phyloP scores from a whole-genome alignment of 2,329 filamentous ascomycete species.

The Verticillium dahliae region DNA sequence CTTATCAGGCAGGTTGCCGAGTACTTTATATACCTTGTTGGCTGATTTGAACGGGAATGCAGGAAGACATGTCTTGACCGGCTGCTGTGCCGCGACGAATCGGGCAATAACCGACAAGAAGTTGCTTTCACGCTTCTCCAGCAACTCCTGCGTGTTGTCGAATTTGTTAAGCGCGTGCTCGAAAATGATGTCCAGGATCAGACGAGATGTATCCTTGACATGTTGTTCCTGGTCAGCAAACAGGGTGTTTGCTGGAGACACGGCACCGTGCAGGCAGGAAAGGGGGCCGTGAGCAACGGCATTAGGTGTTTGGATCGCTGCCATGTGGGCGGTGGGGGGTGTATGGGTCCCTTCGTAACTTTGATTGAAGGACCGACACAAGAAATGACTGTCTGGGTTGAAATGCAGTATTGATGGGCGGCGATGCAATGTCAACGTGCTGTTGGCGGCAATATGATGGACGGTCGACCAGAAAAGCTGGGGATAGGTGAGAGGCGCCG shows the following conservation, averaged over 20 bases:
- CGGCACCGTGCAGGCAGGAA: not conserved
- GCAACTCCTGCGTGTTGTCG: conserved; percentile 11
- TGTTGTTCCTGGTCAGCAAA: not conserved
- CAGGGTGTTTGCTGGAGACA: not conserved
- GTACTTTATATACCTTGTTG: conserved; percentile 24
- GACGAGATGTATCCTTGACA: conserved; percentile 2
- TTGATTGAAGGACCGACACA: no score
- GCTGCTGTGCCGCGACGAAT: conserved; percentile 14
- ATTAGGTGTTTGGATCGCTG: not conserved
- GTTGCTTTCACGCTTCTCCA: conserved; percentile 4
- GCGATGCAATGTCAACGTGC: no score
- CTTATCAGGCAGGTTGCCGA: conserved; percentile 21
- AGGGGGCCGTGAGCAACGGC: no score
- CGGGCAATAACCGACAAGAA: conserved; percentile 15
- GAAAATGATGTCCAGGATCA: conserved; percentile 17
- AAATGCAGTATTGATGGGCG: no score
- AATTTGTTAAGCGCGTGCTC: conserved; percentile 20
- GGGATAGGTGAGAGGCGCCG: no score
- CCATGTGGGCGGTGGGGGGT: no score
- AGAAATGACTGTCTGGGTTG: no score
- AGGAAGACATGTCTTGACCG: conserved; percentile 10
- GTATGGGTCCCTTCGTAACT: no score
- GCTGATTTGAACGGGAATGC: conserved; percentile 26
- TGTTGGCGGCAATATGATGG: no score
- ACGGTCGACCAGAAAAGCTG: no score